These are phyloP conservation scores for Pleurotus giganteus DNA, from an alignment of 768 basidiomycete genomes.

Conservation along the genomic window DNA sequence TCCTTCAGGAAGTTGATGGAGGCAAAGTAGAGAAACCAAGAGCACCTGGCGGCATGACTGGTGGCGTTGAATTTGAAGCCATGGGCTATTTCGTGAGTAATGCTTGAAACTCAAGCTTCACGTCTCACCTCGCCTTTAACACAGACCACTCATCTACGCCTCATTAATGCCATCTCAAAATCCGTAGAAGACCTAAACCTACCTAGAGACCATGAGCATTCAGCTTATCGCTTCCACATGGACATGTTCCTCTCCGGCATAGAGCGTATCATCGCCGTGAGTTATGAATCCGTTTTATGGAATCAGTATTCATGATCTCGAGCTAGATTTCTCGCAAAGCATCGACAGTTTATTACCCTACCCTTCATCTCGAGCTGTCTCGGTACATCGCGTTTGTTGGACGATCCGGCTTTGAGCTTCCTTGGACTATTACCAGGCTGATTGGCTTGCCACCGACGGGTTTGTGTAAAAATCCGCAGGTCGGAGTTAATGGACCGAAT, in stretches of 20 bases:
- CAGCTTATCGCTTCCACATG: slow-evolving; percentile 78
- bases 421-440: slow-evolving; percentile 77
- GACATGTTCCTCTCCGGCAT: slow-evolving; percentile 91
- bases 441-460: slow-evolving; percentile 74
- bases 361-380: slow-evolving; percentile 89
- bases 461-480: slow-evolving; percentile 44
- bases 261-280: slow-evolving; percentile 85
- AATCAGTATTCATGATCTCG: slow-evolving; percentile 1
- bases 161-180: slow-evolving; percentile 78
- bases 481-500: background rate
- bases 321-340: slow-evolving; percentile 90
- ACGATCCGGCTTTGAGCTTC: slow-evolving; percentile 71
- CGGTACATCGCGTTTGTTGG: slow-evolving; percentile 75
- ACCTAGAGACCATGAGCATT: slow-evolving; percentile 67
- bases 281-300: slow-evolving; percentile 19
- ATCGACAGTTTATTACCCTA: slow-evolving; percentile 91
- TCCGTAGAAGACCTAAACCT: slow-evolving; percentile 63
- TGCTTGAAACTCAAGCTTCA: background rate
- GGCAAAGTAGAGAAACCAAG: slow-evolving; percentile 82
- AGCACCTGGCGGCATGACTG: slow-evolving; percentile 97
- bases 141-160: slow-evolving; percentile 84
- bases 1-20: slow-evolving; percentile 79
- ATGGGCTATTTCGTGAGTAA: slow-evolving; percentile 89
- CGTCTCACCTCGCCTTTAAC: background rate
- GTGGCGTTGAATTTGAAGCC: slow-evolving; percentile 97